Conservation (phyloP, 345 rosid genomes). For the Melaleuca alternifolia region DNA sequence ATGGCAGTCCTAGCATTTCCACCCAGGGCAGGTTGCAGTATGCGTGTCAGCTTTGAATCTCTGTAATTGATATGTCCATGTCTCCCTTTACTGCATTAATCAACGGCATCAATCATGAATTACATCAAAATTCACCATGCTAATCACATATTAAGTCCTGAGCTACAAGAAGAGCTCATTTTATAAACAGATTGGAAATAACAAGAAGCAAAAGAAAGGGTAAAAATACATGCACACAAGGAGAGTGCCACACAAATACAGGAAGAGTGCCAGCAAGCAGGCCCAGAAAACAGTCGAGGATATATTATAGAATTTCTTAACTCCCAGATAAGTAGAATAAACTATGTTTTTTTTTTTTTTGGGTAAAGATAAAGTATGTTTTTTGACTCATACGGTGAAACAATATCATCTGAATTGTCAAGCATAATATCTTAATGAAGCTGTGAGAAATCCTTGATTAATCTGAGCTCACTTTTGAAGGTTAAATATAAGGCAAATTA, state of each 20-base stretch:
- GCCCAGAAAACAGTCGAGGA: not conserved
- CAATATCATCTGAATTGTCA: not conserved
- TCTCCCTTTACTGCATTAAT: slow-evolving; percentile 70
- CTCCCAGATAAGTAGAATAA: not conserved
- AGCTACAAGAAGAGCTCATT: not conserved
- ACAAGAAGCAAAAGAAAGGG: not conserved
- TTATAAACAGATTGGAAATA: not conserved
- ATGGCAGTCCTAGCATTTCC: slow-evolving; percentile 98
- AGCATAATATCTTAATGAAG: not conserved
- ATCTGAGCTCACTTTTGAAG: not conserved
- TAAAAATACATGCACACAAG: not conserved
- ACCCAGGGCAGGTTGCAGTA: slow-evolving; percentile 92
- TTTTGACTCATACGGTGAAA: not conserved
- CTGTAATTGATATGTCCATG: slow-evolving; percentile 90
- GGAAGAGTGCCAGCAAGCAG: not conserved
- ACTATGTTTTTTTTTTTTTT: not conserved
- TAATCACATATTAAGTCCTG: not conserved
- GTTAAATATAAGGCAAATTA: not conserved
- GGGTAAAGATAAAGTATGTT: too few species aligned
- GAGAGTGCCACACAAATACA: not conserved
- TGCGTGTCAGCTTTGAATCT: slow-evolving; percentile 92
- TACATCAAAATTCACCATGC: not conserved
- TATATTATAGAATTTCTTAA: not conserved
- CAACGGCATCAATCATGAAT: not conserved
- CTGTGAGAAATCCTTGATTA: not conserved